Evolutionary conservation across 371 early-diverging fungal genomes (phyloP), one percentile per base, ranked within the genome.

Genomic region (Nematocida sp.): DNA sequence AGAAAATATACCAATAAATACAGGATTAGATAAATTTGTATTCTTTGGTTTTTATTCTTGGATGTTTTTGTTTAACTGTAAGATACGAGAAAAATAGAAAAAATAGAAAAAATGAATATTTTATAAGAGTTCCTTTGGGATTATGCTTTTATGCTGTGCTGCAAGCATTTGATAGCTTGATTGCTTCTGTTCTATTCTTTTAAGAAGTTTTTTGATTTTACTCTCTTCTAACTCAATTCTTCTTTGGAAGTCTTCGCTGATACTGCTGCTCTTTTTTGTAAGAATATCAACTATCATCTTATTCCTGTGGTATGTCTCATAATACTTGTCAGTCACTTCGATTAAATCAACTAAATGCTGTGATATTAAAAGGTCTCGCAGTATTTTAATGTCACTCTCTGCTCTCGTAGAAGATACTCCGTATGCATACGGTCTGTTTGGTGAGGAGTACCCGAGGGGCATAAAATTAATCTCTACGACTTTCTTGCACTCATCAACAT

Each of bases 291-390:
- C 56, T 33, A 70, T 78, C 15, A 78, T 13, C 64, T 78, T 78
- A 23, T 56, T 56, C 20, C 57, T 66, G 13, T 66, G n/a, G 58
- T 78, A 78, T 18, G 46, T 60, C 54, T 78, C 80, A 60, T 86
- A 86, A 66, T 67, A 84, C 27, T 67, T 50, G 52, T 86, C 86
- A 25, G 86, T 86, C 23, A 70, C 62, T 57, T 84, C 74, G 0
- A 83, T 76, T 25, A 85, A 70, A 18, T 76, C 82, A 42, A 82
- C 78, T 13, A 82, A 25, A 40, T 81, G 82, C 62, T 78, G 71
- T 57, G 75, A 64, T 50, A 86, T 83, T 11, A 86, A 39, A 13
- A 80, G 39, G 23, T 85, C 72, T 44, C 75, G 70, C 13, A 86
- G 60, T n/a, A 42, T 44, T 74, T 33, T 40, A 54, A 75, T 67